A percentile compares a stretch with the other conserved stretches of the same genome.
These are phyloP conservation scores for Chamaenerion angustifolium DNA, from an alignment of 345 rosid species.

Conservation along the genomic window DNA sequence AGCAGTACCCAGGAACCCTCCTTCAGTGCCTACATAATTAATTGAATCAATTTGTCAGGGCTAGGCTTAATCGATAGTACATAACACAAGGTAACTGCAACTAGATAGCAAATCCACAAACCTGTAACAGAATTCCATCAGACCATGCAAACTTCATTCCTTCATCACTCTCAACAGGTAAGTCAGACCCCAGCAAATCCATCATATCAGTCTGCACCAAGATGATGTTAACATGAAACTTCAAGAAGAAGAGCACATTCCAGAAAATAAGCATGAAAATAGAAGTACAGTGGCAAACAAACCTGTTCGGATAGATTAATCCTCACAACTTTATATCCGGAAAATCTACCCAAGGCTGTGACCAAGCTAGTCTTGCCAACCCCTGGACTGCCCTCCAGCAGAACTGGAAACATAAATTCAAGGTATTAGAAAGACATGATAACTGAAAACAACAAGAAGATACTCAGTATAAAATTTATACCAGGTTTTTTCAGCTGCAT, in stretches of 20 bases:
- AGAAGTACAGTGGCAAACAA: conserved; percentile 1
- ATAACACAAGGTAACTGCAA: background rate
- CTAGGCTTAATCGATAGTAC: background rate
- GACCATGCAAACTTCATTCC: conserved; percentile 97
- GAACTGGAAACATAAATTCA: conserved; percentile 22
- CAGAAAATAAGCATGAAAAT: background rate
- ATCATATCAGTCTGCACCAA: conserved; percentile 83
- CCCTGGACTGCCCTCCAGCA: conserved; percentile 97
- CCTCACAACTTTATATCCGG: conserved; percentile 92
- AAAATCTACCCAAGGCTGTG: conserved; percentile 75
- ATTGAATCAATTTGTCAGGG: conserved; percentile 2
- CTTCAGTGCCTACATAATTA: conserved; percentile 61
- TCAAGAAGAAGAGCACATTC: background rate
- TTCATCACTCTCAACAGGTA: conserved; percentile 73
- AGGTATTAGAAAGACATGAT: background rate
- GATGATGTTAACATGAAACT: conserved; percentile 6
- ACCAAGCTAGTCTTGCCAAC: conserved; percentile 96
- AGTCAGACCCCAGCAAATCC: conserved; percentile 95
- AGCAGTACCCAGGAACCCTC: conserved; percentile 94
- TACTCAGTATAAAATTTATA: conserved; percentile 10
- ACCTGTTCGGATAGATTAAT: conserved; percentile 98
- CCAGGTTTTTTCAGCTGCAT: conserved; percentile 95
- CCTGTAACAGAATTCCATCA: conserved; percentile 92
- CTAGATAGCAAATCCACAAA: conserved; percentile 3
- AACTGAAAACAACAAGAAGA: background rate